Base-by-base conservation (phyloP, 2,329 filamentous ascomycete genomes). In the Orbilia javanica region DNA sequence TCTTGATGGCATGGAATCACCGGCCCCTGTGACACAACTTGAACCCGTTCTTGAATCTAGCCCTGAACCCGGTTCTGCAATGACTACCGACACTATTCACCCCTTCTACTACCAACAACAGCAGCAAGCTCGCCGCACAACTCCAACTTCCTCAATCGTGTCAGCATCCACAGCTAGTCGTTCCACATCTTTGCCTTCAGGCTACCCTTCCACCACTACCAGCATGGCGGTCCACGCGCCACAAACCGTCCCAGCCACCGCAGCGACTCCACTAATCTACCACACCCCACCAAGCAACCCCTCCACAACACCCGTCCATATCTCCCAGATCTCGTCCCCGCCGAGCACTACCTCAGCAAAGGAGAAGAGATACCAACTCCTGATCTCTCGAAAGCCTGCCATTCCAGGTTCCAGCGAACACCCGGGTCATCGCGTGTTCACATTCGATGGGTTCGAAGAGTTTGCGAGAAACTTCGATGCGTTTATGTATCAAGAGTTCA, bases 151-250 rank as follows among this genome's bases (percentile, higher is more conserved):
- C 1, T 78, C 74, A 1, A 48, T 78, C 20, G 39, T 68, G 1
- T 78, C 74, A 3, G 64, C 36, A 53, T 57, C 66, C 15, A 62
- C 67, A 1, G 20, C 55, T 10, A 65, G 46, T 22, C 18, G 65
- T 22, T 78, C 74, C 18, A 67, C 25, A 1, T 67, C 74, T 6
- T 18, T 70, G 2, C 15, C 42, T 0, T 72, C 74, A 1, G 31
- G 22, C 4, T 78, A 78, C 29, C 74, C 74, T 11, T 62, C 74
- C 15, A 78, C 67, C 10, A 72, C 67, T 4, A 78, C 74, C 4
- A 78, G 74, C 52, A 67, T 78, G 44, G 74, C 67, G 46, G 66
- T 78, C 22, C 74, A 78, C 48, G 66, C 39, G 13, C 44, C 62
- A 1, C 55, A 39, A 60, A 8, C 55, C 4, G n/a, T 60, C 1